These are phyloP conservation scores for Fusarium globosum DNA, from an alignment of 2,329 filamentous ascomycete species.

Conservation along the genomic window DNA sequence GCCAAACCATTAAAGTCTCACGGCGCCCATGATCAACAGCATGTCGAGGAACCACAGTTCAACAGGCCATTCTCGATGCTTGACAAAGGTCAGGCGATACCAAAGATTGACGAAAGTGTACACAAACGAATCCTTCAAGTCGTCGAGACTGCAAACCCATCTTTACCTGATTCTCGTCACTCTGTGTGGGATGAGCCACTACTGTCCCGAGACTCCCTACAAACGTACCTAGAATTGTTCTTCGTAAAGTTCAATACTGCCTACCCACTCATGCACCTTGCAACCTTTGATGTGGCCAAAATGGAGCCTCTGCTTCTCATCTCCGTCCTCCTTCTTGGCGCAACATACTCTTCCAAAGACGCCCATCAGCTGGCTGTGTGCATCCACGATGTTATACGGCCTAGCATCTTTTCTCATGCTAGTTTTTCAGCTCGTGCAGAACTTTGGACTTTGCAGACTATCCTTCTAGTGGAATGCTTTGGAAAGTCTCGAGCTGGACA, in stretches of 20 bases:
- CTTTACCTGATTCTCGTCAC: background rate
- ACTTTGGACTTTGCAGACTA: conserved; percentile 70
- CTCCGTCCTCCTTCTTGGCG: background rate
- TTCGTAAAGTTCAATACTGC: background rate
- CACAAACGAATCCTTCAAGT: background rate
- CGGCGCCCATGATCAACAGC: background rate
- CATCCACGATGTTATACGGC: conserved; percentile 2
- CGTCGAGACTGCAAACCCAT: background rate
- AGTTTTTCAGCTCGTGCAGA: conserved; percentile 67
- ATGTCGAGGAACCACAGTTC: conserved; percentile 1
- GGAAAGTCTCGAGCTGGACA: conserved; percentile 72
- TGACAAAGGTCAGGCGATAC: background rate
- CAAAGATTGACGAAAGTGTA: background rate
- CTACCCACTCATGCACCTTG: conserved; percentile 3
- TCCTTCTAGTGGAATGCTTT: conserved; percentile 72
- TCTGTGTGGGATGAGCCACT: background rate
- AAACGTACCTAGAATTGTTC: background rate
- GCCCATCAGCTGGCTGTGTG: conserved; percentile 2
- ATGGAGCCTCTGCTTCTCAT: background rate
- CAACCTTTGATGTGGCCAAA: background rate
- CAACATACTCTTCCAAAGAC: background rate
- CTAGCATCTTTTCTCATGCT: conserved; percentile 2
- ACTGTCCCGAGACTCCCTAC: background rate
- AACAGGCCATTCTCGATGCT: conserved; percentile 10
- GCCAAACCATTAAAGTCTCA: background rate